Conservation (phyloP, 1,284 basidiomycete species). For the Golubevia sp. region DNA sequence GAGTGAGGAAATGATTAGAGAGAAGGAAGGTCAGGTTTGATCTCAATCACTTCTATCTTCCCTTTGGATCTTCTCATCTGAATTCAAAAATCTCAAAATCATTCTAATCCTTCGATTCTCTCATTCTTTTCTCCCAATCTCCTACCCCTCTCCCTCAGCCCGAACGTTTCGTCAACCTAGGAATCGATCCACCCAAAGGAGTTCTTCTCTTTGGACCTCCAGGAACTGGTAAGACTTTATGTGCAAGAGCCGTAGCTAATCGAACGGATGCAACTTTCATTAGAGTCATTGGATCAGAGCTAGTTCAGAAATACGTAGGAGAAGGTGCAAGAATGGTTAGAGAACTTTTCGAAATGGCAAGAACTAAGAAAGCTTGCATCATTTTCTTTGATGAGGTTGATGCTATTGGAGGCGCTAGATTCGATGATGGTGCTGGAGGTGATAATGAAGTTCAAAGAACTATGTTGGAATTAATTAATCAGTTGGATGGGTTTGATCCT, state of each 20-base stretch:
- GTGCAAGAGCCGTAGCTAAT: constrained; percentile 97
- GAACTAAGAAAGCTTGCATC: constrained; percentile 98
- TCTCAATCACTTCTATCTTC: no score
- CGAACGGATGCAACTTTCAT: constrained; percentile 99
- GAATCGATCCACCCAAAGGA: constrained; percentile 98
- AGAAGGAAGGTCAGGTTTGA: no score
- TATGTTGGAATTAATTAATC: constrained; percentile 99
- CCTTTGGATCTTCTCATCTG: no score
- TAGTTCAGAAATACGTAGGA: constrained; percentile 99
- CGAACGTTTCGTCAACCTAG: constrained; percentile 94
- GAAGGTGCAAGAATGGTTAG: constrained; percentile 99
- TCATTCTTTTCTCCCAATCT: not conserved
- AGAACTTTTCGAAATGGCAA: constrained; percentile 98
- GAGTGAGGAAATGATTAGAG: no score
- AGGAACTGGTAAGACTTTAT: constrained; percentile 97
- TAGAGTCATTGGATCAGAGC: constrained; percentile 95
- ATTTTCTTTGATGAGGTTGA: constrained; percentile 99
- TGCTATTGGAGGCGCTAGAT: constrained; percentile 96
- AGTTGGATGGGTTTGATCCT: constrained; percentile 97
- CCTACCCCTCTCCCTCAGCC: constrained; percentile 68
- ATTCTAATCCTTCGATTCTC: no score
- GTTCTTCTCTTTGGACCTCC: constrained; percentile 93
- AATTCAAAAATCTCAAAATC: no score
- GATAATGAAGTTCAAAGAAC: constrained; percentile 99
- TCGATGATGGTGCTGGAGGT: constrained; percentile 97